Evolutionary conservation across 2,329 filamentous ascomycete genomes (phyloP), one percentile per base, ranked within the genome.

Genomic region (Fusarium albidum): DNA sequence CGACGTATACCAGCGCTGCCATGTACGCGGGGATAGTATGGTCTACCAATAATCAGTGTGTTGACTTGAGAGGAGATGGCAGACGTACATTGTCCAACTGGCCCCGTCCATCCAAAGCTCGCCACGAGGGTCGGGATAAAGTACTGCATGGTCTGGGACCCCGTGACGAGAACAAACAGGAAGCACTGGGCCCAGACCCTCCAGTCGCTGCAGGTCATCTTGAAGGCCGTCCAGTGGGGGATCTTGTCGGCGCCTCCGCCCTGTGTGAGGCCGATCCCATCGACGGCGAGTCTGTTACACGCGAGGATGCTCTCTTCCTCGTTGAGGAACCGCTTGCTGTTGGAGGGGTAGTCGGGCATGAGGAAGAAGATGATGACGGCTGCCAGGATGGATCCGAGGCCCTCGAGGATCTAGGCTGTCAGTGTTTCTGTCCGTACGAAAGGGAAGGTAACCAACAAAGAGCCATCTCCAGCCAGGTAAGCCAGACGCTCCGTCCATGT

Each of bases 401-500:
- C n/a, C n/a, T n/a, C n/a, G n/a, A n/a, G n/a, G n/a, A n/a, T n/a
- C n/a, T n/a, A n/a, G n/a, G n/a, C n/a, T n/a, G n/a, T n/a, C n/a
- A n/a, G n/a, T n/a, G n/a, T n/a, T n/a, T n/a, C n/a, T n/a, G n/a
- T n/a, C n/a, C n/a, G 14, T 34, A 15, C 14, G 11, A 17, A 15
- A 15, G 18, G 2, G 31, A 33, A 5, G 5, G 35, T 27, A 5
- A 21, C 34, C 11, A 18, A 56, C 53, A 55, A 2, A 68, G 3
- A 71, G 60, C 69, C 68, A 70, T 11, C 85, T 77, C 87, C 86
- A 90, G 2, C 85, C 86, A 0, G 77, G 80, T 3, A 87, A 70
- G 0, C 86, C 87, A 81, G 72, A 73, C 1, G 72, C 72, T 3
- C 82, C 79, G 53, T 88, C 79, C 77, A 92, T 82, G 42, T 87